Evolutionary conservation across 768 basidiomycete species (phyloP).

Genomic region (Ramaria rubella): DNA sequence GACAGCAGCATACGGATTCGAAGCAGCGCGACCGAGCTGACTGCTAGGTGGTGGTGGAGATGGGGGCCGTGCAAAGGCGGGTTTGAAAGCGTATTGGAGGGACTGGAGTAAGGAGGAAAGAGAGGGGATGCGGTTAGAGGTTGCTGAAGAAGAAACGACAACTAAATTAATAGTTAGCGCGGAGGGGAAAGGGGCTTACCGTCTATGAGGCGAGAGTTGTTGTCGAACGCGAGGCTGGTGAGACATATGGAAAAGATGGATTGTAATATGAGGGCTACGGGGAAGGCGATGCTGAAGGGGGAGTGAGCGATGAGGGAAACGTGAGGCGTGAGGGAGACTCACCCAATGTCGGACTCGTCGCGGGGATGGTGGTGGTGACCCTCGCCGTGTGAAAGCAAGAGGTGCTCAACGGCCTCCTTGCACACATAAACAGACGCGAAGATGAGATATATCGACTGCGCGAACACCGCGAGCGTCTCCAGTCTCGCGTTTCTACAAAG

Average conservation of each 20-base stretch:
- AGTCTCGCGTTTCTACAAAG: slow-evolving; percentile 52
- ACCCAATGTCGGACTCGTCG: slow-evolving; percentile 24
- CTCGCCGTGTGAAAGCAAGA: slow-evolving; percentile 59
- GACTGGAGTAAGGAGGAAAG: not conserved
- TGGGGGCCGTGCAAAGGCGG: not conserved
- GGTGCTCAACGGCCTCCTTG: slow-evolving; percentile 93
- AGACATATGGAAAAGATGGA: slow-evolving; percentile 51
- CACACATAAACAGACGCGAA: slow-evolving; percentile 94
- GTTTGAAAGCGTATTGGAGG: not conserved
- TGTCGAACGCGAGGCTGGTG: slow-evolving; percentile 53
- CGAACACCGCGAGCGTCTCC: slow-evolving; percentile 71
- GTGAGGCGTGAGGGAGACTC: not conserved
- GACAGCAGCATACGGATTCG: slow-evolving; percentile 8
- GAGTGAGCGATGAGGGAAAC: not conserved
- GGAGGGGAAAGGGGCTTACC: too few species aligned
- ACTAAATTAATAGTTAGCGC: too few species aligned
- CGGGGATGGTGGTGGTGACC: slow-evolving; percentile 53
- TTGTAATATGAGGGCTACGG: slow-evolving; percentile 47
- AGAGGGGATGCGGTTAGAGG: not conserved
- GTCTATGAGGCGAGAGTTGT: not conserved
- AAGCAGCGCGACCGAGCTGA: not conserved
- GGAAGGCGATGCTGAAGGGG: slow-evolving; percentile 54
- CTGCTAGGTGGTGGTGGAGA: slow-evolving; percentile 1
- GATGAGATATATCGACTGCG: slow-evolving; percentile 89
- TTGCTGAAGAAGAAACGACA: slow-evolving; percentile 1